Conservation (phyloP, 1,284 basidiomycete species). For the Microbotryum saponariae region DNA sequence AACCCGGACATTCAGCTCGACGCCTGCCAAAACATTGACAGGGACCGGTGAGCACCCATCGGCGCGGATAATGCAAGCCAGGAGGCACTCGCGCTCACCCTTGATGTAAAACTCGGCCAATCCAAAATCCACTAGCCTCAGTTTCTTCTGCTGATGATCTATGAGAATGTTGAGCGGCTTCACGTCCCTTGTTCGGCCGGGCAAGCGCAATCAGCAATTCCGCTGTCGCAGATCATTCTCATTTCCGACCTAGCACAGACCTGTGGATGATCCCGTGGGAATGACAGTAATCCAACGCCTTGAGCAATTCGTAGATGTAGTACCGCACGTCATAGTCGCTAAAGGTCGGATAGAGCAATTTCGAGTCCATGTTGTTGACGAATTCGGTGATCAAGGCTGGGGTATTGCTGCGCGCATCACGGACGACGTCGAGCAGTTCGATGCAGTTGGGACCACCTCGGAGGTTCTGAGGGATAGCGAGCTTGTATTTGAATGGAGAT, state of each 20-base stretch:
- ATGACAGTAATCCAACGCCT: conserved; percentile 96
- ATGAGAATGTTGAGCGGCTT: conserved; percentile 99
- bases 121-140: conserved; percentile 97
- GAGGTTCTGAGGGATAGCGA: conserved; percentile 72
- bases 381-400: conserved; percentile 71
- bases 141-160: conserved; percentile 91
- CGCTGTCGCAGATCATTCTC: too few species aligned
- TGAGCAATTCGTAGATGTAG: conserved; percentile 95
- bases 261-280: conserved; percentile 97
- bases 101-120: conserved; percentile 96
- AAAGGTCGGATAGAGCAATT: conserved; percentile 76
- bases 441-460: conserved; percentile 88
- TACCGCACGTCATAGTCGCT: conserved; percentile 95
- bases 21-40: background rate
- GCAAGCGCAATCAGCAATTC: too few species aligned
- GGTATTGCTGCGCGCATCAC: conserved; percentile 53
- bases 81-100: conserved; percentile 52
- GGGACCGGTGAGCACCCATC: background rate
- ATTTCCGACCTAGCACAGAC: background rate
- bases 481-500: too few species aligned
- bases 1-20: conserved; percentile 93
- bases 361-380: conserved; percentile 82
- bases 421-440: conserved; percentile 84
- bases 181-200: conserved; percentile 57
- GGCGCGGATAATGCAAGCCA: background rate